Evolutionary conservation across 208 protist species (phyloP).

Genomic region (Trypanosoma melophagium): DNA sequence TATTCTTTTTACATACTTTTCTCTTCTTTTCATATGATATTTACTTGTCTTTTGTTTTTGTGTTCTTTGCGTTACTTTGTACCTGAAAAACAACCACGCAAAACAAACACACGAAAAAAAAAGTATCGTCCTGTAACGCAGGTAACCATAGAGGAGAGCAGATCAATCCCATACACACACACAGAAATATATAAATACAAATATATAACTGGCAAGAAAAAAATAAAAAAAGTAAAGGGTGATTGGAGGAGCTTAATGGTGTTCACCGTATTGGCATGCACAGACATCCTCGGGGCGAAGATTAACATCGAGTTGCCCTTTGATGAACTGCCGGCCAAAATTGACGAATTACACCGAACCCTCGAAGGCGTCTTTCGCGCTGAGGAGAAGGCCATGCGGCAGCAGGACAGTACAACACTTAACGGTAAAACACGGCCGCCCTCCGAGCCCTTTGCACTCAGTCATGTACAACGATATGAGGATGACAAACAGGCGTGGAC

Average conservation of each 20-base stretch:
- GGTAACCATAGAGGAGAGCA: too few relatives aligned
- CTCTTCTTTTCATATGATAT: background rate
- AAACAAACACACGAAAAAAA: background rate
- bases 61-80: background rate
- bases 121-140: too few relatives aligned
- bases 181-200: too few relatives aligned
- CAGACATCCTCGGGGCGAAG: conserved; percentile 72
- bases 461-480: conserved; percentile 64
- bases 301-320: conserved; percentile 82
- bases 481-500: conserved; percentile 70
- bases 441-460: conserved; percentile 77
- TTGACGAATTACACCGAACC: conserved; percentile 47
- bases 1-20: conserved; percentile 6
- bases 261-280: conserved; percentile 66
- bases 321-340: conserved; percentile 39
- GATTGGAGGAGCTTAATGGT: conserved; percentile 28
- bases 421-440: conserved; percentile 20
- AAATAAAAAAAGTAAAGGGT: background rate
- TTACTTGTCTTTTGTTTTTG: background rate
- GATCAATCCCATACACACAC: too few relatives aligned
- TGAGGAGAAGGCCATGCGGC: conserved; percentile 67
- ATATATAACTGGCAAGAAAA: too few relatives aligned
- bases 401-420: conserved; percentile 21
- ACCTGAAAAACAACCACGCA: background rate
- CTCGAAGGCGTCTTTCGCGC: conserved; percentile 62